Conservation (phyloP, 1,139 yeast species). For the Candida sanyaensis region DNA sequence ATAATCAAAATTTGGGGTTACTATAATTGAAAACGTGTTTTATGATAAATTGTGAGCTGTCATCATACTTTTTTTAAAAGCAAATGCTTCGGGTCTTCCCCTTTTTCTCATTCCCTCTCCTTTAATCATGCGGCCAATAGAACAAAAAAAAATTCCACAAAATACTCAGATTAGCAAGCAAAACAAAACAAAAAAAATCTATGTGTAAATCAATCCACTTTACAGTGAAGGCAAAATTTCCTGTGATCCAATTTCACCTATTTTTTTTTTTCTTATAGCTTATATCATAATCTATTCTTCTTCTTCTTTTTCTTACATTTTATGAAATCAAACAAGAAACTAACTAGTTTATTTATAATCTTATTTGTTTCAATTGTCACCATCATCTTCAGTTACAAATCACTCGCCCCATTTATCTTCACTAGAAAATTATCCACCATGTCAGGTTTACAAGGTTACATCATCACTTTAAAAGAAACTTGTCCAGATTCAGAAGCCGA, state of each 20-base stretch:
- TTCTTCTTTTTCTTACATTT: slow-evolving; percentile 2
- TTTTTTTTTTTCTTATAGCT: neutral
- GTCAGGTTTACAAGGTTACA: slow-evolving; percentile 30
- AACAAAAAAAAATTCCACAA: too few relatives aligned
- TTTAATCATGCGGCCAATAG: too few relatives aligned
- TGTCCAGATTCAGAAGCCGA: slow-evolving; percentile 33
- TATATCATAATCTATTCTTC: slow-evolving; percentile 1
- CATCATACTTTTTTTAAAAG: too few relatives aligned
- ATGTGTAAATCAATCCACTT: too few relatives aligned
- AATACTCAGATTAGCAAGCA: neutral
- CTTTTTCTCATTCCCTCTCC: too few relatives aligned
- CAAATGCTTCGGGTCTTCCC: too few relatives aligned
- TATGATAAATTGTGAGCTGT: too few relatives aligned
- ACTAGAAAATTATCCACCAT: slow-evolving; percentile 3
- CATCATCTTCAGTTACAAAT: slow-evolving; percentile 5
- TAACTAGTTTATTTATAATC: slow-evolving; percentile 5
- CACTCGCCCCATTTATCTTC: slow-evolving; percentile 1
- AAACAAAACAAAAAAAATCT: neutral
- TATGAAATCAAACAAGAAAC: slow-evolving; percentile 6
- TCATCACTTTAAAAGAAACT: slow-evolving; percentile 40
- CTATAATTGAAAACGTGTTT: too few relatives aligned
- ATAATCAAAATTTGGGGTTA: too few relatives aligned
- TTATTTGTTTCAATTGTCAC: slow-evolving; percentile 5
- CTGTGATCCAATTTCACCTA: neutral
- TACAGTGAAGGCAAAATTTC: neutral